Conservation (phyloP, 1,139 yeast genomes). For the Lodderomyces margitis region DNA sequence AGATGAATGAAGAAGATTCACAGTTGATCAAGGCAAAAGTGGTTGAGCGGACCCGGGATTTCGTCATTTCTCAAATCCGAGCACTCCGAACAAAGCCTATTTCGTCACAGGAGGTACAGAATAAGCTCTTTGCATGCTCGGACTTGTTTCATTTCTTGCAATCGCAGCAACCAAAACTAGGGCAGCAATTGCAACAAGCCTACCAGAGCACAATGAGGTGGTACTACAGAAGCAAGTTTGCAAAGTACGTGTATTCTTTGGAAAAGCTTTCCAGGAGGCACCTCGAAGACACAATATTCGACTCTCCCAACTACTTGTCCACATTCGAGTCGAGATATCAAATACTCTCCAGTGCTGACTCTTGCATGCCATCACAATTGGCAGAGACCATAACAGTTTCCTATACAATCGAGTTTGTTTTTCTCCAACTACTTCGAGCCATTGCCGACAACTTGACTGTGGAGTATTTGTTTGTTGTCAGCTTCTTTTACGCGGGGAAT, state of each 20-base stretch:
- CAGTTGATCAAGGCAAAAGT: slow-evolving; percentile 44
- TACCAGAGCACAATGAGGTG: slow-evolving; percentile 87
- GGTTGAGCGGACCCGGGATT: slow-evolving; percentile 75
- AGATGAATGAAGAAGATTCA: slow-evolving; percentile 34
- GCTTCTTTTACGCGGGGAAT: slow-evolving; percentile 60
- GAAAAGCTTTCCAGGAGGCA: slow-evolving; percentile 57
- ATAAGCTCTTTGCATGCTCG: slow-evolving; percentile 55
- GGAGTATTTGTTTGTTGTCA: slow-evolving; percentile 71
- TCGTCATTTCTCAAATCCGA: slow-evolving; percentile 62
- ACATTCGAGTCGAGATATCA: slow-evolving; percentile 56
- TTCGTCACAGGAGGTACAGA: slow-evolving; percentile 76
- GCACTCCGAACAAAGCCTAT: slow-evolving; percentile 46
- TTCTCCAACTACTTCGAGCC: slow-evolving; percentile 71
- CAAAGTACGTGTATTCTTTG: slow-evolving; percentile 73
- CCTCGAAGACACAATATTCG: slow-evolving; percentile 56
- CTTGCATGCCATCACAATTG: slow-evolving; percentile 67
- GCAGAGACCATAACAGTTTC: slow-evolving; percentile 73
- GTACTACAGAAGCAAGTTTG: slow-evolving; percentile 82
- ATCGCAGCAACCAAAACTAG: slow-evolving; percentile 58
- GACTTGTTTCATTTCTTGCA: slow-evolving; percentile 61
- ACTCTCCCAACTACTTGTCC: slow-evolving; percentile 49
- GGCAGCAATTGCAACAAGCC: slow-evolving; percentile 74
- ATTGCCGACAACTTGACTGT: slow-evolving; percentile 73
- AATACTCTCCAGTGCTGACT: slow-evolving; percentile 30
- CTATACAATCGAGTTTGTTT: slow-evolving; percentile 72